These are phyloP conservation scores for Hura crepitans DNA, from an alignment of 441 rosid genomes.

Conservation along the genomic window DNA sequence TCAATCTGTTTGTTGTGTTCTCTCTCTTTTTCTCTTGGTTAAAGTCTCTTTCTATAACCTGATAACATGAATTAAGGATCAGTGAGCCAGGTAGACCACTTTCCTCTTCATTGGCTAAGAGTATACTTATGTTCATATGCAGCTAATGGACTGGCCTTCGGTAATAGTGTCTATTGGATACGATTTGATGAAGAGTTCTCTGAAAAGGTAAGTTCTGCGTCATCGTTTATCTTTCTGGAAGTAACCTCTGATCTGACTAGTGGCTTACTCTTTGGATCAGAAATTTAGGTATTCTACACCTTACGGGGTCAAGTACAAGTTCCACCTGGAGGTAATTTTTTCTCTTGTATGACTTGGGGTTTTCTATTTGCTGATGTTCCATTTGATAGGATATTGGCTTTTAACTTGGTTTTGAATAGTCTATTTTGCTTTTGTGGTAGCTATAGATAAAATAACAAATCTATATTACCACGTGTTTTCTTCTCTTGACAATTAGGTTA, in stretches of 20 bases:
- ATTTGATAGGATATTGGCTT: not conserved
- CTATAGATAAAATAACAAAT: not conserved
- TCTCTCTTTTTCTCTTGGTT: not conserved
- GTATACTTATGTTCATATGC: slow-evolving; percentile 34
- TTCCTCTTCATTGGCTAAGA: slow-evolving; percentile 22
- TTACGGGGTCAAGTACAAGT: slow-evolving; percentile 79
- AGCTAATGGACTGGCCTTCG: slow-evolving; percentile 71
- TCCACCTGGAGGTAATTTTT: slow-evolving; percentile 77
- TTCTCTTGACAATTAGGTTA: not conserved
- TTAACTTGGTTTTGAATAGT: not conserved
- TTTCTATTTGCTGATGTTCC: not conserved
- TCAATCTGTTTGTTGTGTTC: not conserved
- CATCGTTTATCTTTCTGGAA: not conserved
- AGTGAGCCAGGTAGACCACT: slow-evolving; percentile 4
- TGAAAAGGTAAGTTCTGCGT: slow-evolving; percentile 52
- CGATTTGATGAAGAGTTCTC: slow-evolving; percentile 75
- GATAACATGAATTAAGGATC: not conserved
- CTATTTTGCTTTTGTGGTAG: not conserved
- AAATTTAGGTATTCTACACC: slow-evolving; percentile 74
- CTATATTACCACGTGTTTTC: not conserved
- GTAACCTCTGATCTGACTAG: slow-evolving; percentile 18
- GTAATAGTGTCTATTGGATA: slow-evolving; percentile 86
- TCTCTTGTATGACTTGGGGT: slow-evolving; percentile 5
- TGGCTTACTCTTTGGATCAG: slow-evolving; percentile 40
- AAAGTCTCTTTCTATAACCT: not conserved